Evolutionary conservation across 768 basidiomycete species (phyloP), one percentile per base, ranked within the genome.

Genomic region (Hemileccinum rubropunctum): DNA sequence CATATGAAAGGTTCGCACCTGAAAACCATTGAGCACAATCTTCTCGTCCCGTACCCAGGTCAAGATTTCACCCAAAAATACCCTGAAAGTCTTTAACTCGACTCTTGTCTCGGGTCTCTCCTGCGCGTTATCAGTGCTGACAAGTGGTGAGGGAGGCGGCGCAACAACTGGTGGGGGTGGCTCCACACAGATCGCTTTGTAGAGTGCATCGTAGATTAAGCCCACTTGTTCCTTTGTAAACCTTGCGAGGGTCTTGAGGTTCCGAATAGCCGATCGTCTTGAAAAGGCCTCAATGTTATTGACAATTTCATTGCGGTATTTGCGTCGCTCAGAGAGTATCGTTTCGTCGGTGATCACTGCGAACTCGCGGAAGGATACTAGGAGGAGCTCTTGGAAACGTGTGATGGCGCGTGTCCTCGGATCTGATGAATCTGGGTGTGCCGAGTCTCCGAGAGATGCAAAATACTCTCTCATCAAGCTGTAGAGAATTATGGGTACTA

Each of bases 321-420:
- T 81, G 54, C 81, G 81, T 20, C 97, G 84, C 68, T 99, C 97
- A 12, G 80, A 76, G 14, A 81, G 79, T 59, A 99, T 98, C 15
- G 88, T 88, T 10, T 98, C 97, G 59, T 98, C 95, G 0, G 93
- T 93, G 67, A 99, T 97, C 54, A 93, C 80, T 4, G 91, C 88
- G 66, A 99, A 98, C 65, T 99, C 97, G 49, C 97, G 83, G 81
- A 99, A 99, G 3, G 97, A 95, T 48, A 99, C 86, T 7, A 98
- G 84, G 36, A 98, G 83, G 1, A 93, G 82, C 71, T 99, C 95
- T 68, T 98, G 97, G 79, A 99, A 99, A 48, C 90, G 86, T 9
- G 94, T 98, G 60, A 98, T 95, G 18, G 93, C 91, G 12, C 95
- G 87, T 4, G 89, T 81, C 13, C 94, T 85, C 8, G 94, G 87